Conservation (phyloP, 768 basidiomycete species). For the Pulveroboletus sp. region DNA sequence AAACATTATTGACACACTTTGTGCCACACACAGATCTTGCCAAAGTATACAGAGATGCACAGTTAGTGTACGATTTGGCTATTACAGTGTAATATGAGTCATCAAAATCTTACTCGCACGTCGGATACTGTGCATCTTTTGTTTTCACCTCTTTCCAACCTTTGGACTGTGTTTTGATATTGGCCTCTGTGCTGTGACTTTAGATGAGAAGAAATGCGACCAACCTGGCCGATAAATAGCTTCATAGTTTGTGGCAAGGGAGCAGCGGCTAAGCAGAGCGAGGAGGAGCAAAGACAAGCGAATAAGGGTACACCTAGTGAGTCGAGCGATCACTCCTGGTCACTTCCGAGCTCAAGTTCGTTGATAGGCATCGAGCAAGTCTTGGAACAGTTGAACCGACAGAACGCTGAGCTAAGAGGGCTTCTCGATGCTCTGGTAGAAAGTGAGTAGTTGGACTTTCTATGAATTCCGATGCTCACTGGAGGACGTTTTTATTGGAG, state of each 20-base stretch:
- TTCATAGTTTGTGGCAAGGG: constrained; percentile 51
- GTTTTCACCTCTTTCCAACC: too few species aligned
- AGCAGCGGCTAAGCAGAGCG: constrained; percentile 44
- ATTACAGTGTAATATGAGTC: too few species aligned
- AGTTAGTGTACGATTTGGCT: too few species aligned
- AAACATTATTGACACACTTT: too few species aligned
- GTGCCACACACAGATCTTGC: too few species aligned
- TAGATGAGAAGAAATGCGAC: too few species aligned
- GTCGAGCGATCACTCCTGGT: constrained; percentile 16
- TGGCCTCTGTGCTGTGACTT: too few species aligned
- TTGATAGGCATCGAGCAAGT: constrained; percentile 54
- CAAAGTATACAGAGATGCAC: too few species aligned
- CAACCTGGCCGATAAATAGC: constrained; percentile 48
- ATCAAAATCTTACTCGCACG: too few species aligned
- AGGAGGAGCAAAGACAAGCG: constrained; percentile 51
- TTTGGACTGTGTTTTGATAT: too few species aligned
- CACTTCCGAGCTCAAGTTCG: constrained; percentile 5
- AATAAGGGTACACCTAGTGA: constrained; percentile 55
- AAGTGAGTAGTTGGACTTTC: constrained; percentile 35
- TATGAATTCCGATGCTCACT: constrained; percentile 5
- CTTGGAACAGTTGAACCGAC: constrained; percentile 50
- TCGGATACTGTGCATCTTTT: too few species aligned
- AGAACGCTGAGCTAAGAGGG: constrained; percentile 26
- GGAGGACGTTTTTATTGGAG: constrained; percentile 52
- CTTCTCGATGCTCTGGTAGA: constrained; percentile 52